These are phyloP conservation scores for Beta corolliflora DNA, from an alignment of 179 eudicot species.

Conservation along the genomic window DNA sequence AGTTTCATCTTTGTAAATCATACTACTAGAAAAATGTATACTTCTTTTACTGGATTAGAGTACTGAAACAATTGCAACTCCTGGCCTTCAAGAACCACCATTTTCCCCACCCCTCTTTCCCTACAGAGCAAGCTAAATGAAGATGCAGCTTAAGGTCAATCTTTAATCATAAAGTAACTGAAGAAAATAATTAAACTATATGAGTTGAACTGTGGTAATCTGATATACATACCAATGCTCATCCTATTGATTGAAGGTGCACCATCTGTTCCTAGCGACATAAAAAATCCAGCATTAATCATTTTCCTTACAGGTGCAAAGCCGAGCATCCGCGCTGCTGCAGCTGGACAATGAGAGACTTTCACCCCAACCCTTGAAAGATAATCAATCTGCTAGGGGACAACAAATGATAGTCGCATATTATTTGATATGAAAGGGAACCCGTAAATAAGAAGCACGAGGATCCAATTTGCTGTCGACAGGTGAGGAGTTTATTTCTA, in stretches of 20 bases:
- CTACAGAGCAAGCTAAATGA: not conserved
- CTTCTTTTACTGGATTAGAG: not conserved
- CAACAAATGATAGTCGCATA: not conserved
- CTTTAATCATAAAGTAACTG: not conserved
- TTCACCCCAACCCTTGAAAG: conserved; percentile 74
- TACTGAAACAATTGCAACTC: not conserved
- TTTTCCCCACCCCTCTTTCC: not conserved
- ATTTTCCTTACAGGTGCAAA: conserved; percentile 88
- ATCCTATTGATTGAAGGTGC: conserved; percentile 95
- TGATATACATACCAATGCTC: conserved; percentile 71
- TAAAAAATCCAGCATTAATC: conserved; percentile 77
- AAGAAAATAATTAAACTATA: not conserved
- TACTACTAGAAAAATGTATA: not conserved
- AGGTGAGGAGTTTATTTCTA: not conserved
- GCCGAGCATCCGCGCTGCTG: conserved; percentile 95
- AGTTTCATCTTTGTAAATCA: not conserved
- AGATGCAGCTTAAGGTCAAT: not conserved
- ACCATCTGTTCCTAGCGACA: conserved; percentile 92
- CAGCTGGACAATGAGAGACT: conserved; percentile 96
- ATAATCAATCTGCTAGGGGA: conserved; percentile 55
- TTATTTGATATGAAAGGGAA: not conserved
- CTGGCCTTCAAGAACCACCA: not conserved
- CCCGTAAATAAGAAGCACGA: conserved; percentile 3
- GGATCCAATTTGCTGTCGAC: not conserved
- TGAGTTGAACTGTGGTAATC: not conserved